Percentiles rank a stretch among this genome's conserved stretches.
Evolutionary conservation across 2,329 filamentous ascomycete species (phyloP).

Genomic region (Celoporthe dispersa): DNA sequence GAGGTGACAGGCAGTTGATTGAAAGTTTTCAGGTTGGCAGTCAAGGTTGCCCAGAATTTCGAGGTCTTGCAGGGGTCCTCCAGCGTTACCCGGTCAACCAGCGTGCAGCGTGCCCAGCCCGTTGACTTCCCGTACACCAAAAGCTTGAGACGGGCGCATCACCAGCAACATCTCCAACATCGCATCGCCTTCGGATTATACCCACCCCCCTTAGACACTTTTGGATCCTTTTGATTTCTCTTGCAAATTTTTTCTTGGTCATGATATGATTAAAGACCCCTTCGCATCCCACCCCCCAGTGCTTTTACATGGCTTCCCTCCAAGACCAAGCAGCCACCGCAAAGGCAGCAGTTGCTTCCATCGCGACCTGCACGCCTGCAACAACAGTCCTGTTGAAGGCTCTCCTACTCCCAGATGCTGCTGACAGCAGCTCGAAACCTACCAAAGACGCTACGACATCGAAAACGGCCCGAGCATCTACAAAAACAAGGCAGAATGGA

Average conservation of each 20-base stretch:
- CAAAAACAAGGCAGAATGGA: conserved; percentile 37
- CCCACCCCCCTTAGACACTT: neutral
- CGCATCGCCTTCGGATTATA: conserved; percentile 1
- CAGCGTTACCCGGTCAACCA: conserved; percentile 34
- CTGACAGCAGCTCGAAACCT: conserved; percentile 23
- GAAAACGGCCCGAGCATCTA: conserved; percentile 29
- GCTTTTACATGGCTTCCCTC: conserved; percentile 44
- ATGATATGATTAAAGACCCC: conserved; percentile 42
- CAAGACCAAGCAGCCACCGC: conserved; percentile 50
- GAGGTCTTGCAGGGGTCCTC: neutral
- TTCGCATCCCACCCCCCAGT: conserved; percentile 30
- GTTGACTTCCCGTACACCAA: conserved; percentile 12
- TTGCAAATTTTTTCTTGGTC: conserved; percentile 34
- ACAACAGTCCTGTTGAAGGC: conserved; percentile 51
- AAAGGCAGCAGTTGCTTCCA: conserved; percentile 50
- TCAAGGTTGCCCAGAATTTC: neutral
- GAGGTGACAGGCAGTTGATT: neutral
- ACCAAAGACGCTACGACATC: conserved; percentile 33
- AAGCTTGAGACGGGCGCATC: neutral
- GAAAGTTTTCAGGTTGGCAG: neutral
- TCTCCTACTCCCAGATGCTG: conserved; percentile 46
- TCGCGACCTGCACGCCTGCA: conserved; percentile 51
- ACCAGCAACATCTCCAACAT: neutral
- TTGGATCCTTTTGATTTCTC: conserved; percentile 27
- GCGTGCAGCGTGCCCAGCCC: neutral